Evolutionary conservation across 2,329 filamentous ascomycete species (phyloP), one percentile per base, ranked within the genome.

Genomic region (Arthrobotrys entomopaga): DNA sequence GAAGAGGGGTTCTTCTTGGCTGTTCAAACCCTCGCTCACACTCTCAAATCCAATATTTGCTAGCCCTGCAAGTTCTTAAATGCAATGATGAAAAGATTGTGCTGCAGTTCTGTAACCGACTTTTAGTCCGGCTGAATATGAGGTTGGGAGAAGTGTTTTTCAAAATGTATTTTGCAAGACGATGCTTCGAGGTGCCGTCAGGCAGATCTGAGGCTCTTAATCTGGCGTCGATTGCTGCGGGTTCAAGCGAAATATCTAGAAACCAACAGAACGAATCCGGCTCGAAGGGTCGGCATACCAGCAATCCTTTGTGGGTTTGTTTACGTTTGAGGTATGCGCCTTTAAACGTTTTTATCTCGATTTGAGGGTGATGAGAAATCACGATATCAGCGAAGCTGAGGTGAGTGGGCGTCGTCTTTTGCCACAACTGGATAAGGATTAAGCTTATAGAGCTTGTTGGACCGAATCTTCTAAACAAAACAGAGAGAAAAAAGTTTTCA

Each of bases 291-390:
- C 29, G 29, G 29, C n/a, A 10, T 34, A 34, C 10, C 29, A 10
- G 29, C 7, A 7, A 34, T 34, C 6, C 10, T 34, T 34, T 34
- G 29, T 34, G 29, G 10, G 29, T 34, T 34, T 34, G 6, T 34
- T 34, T 46, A 3, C 11, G 42, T 46, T 19, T 42, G 54, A 24
- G 34, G 2, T 29, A 26, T 43, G 7, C 5, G 34, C 6, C 26
- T 40, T 20, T 49, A 22, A 49, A 43, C 40, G 42, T 56, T 57
- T 40, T 24, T 34, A 22, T n/a, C 34, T 48, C 53, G 26, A 38
- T 43, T 29, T 72, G 67, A 72, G 53, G 67, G 59, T 72, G 67
- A 72, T 72, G 67, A 60, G 65, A 72, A 64, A 72, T 72, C 56
- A 72, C 53, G 20, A 56, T 56, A 65, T 72, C 10, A 38, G 34